phyloP scores from a whole-genome alignment of 23 red algal genomes.

The Gracilaria gracilis region DNA sequence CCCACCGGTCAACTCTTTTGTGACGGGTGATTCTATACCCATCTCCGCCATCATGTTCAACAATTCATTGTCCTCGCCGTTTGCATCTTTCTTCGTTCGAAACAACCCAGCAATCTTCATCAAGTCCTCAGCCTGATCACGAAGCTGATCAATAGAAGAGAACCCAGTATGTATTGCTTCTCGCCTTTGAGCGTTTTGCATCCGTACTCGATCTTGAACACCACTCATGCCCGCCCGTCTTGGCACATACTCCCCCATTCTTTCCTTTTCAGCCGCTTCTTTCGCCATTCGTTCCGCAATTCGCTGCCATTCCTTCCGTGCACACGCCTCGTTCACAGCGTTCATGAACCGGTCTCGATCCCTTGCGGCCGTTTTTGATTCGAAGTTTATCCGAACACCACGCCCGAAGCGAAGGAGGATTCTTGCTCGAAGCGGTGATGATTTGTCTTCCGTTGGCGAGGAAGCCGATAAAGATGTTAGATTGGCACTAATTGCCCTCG shows the following conservation, averaged over 20 bases:
- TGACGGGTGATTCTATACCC: constrained; percentile 87
- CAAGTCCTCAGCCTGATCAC: constrained; percentile 68
- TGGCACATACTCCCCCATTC: constrained; percentile 46
- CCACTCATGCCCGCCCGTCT: constrained; percentile 54
- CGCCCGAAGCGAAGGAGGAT: constrained; percentile 16
- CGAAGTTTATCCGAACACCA: constrained; percentile 44
- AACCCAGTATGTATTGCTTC: constrained; percentile 68
- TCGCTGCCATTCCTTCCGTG: constrained; percentile 54
- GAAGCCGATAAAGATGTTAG: not conserved
- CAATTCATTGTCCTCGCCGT: constrained; percentile 72
- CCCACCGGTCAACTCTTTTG: constrained; percentile 67
- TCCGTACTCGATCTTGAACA: constrained; percentile 50
- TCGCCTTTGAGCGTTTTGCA: constrained; percentile 49
- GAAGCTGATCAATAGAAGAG: constrained; percentile 62
- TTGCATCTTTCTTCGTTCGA: constrained; percentile 42
- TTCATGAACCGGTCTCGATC: constrained; percentile 27
- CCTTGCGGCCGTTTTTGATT: constrained; percentile 4
- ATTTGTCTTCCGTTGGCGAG: constrained; percentile 35
- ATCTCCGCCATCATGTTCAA: constrained; percentile 83
- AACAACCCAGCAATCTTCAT: constrained; percentile 76
- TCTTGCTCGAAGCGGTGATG: constrained; percentile 24
- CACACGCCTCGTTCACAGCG: constrained; percentile 20
- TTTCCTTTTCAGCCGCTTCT: constrained; percentile 38
- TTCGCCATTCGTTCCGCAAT: constrained; percentile 44
- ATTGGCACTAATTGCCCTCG: not conserved